Conservation (phyloP, 768 basidiomycete species). For the Hemileccinum impolitum region DNA sequence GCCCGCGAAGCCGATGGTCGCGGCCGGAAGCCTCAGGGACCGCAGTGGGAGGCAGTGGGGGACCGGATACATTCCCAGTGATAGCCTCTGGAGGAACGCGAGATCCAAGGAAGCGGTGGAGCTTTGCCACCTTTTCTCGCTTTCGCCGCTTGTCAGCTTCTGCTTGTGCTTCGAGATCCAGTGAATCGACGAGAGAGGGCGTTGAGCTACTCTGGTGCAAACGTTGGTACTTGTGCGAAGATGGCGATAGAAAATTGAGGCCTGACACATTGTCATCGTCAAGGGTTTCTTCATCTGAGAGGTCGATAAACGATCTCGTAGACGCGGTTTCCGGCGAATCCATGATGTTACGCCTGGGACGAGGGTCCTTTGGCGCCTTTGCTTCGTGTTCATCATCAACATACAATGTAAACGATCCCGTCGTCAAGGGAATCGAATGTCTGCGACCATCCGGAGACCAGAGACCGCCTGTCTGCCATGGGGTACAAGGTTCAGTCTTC, state of each 20-base stretch:
- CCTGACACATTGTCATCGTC: constrained; percentile 33
- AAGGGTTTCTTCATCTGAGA: constrained; percentile 57
- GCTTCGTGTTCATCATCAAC: constrained; percentile 9
- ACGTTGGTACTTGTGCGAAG: constrained; percentile 15
- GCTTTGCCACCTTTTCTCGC: constrained; percentile 72
- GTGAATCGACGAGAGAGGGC: constrained; percentile 46
- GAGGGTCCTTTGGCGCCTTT: not conserved
- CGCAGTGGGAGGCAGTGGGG: constrained; percentile 32
- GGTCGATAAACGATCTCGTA: constrained; percentile 53
- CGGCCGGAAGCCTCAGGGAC: constrained; percentile 27
- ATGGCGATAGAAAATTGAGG: constrained; percentile 29
- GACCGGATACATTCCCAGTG: constrained; percentile 40
- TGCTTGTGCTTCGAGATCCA: constrained; percentile 49
- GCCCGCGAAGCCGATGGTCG: constrained; percentile 45
- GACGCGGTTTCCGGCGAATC: constrained; percentile 25
- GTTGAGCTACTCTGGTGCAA: constrained; percentile 38
- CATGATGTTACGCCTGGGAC: constrained; percentile 5
- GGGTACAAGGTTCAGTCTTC: constrained; percentile 24
- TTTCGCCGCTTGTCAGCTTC: constrained; percentile 67
- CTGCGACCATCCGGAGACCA: constrained; percentile 37
- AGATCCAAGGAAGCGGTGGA: constrained; percentile 85
- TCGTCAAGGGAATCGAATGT: constrained; percentile 53
- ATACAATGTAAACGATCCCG: constrained; percentile 40
- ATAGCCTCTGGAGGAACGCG: constrained; percentile 70
- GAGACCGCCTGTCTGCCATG: constrained; percentile 36